These are phyloP conservation scores for Cicer judaicum DNA, from an alignment of 306 rosid species.

Conservation along the genomic window DNA sequence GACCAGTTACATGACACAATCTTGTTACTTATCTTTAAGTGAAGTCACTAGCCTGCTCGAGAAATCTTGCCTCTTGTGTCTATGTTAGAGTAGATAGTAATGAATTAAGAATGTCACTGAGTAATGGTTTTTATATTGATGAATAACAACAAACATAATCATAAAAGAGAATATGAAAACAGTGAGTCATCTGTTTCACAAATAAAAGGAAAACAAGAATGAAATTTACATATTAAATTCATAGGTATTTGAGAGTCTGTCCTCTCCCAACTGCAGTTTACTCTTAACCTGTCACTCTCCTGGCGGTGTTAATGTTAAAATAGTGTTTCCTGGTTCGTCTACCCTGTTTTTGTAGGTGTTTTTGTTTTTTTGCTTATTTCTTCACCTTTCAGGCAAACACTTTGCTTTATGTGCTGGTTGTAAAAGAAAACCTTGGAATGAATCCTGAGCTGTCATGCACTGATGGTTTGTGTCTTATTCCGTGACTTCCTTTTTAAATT, in stretches of 20 bases:
- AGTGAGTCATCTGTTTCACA: neutral
- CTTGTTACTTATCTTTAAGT: slow-evolving; percentile 12
- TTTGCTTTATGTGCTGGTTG: slow-evolving; percentile 76
- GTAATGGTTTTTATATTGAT: no score
- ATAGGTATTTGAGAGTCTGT: no score
- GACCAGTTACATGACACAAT: neutral
- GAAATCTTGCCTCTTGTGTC: neutral
- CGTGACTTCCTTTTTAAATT: neutral
- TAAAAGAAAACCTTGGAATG: slow-evolving; percentile 82
- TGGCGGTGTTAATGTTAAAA: slow-evolving; percentile 8
- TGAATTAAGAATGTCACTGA: neutral
- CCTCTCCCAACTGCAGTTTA: no score
- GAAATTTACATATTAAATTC: no score
- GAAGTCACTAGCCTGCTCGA: neutral
- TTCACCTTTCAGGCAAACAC: slow-evolving; percentile 68
- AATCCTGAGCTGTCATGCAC: slow-evolving; percentile 93
- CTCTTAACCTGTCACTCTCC: slow-evolving; percentile 10
- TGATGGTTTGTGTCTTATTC: slow-evolving; percentile 67
- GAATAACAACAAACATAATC: neutral
- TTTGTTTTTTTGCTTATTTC: slow-evolving; percentile 37
- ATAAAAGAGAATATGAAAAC: neutral
- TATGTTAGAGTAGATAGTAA: neutral
- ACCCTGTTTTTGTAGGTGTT: slow-evolving; percentile 9
- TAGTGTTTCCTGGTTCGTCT: slow-evolving; percentile 4
- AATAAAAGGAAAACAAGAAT: no score